Evolutionary conservation across 2,329 filamentous ascomycete genomes (phyloP).

Genomic region (Cryphonectria parasitica): DNA sequence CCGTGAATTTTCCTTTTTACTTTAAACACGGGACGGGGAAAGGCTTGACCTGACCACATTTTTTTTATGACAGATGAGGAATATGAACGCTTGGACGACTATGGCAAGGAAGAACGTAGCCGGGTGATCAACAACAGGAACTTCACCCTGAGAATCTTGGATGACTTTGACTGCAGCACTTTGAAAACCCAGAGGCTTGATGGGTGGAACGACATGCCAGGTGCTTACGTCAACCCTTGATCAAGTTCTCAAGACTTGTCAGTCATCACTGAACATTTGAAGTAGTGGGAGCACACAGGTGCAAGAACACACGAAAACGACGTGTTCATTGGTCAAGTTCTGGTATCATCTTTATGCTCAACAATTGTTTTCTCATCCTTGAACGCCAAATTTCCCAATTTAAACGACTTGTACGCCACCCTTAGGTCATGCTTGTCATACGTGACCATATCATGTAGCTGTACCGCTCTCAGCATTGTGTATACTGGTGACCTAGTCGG

Average conservation of each 20-base stretch:
- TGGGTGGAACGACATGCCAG: conserved; percentile 36
- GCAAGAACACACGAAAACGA: neutral
- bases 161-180: conserved; percentile 42
- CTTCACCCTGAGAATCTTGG: conserved; percentile 46
- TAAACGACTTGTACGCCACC: neutral
- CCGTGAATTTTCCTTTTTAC: neutral
- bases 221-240: conserved; percentile 48
- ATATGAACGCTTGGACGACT: conserved; percentile 39
- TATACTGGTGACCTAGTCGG: neutral
- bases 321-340: neutral
- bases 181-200: conserved; percentile 35
- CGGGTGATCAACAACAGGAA: conserved; percentile 32
- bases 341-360: conserved; percentile 12
- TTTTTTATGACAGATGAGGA: conserved; percentile 35
- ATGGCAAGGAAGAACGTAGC: conserved; percentile 31
- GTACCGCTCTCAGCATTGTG: neutral
- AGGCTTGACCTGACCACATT: neutral
- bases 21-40: too few relatives aligned
- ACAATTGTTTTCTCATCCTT: neutral
- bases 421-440: neutral
- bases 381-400: conserved; percentile 13
- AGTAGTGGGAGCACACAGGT: neutral
- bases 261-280: neutral
- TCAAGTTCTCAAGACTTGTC: too few relatives aligned
- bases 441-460: neutral